Percentiles rank a stretch among this genome's conserved stretches.
Evolutionary conservation across 2,329 filamentous ascomycete species (phyloP).

Genomic region (Aspergillus luchuensis): DNA sequence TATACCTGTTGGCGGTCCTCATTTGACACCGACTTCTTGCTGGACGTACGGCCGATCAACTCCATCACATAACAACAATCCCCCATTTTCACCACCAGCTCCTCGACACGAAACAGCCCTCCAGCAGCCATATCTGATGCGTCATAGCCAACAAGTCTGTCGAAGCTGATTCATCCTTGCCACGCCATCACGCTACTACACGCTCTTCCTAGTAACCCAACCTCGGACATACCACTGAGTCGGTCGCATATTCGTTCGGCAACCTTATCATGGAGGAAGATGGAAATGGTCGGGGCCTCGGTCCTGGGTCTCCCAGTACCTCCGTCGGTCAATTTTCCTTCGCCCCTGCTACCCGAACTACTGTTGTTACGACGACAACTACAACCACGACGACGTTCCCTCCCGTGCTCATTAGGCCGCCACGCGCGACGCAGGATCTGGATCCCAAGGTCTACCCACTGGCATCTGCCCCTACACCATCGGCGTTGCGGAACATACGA

Average conservation of each 20-base stretch:
- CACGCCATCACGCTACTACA: slow-evolving; percentile 22
- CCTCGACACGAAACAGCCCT: neutral
- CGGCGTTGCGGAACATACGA: slow-evolving; percentile 73
- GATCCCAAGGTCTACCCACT: slow-evolving; percentile 90
- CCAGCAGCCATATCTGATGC: neutral
- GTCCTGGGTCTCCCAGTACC: slow-evolving; percentile 30
- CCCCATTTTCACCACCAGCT: slow-evolving; percentile 4
- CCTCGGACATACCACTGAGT: slow-evolving; percentile 7
- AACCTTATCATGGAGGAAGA: slow-evolving; percentile 34
- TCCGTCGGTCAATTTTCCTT: slow-evolving; percentile 63
- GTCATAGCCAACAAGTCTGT: slow-evolving; percentile 11
- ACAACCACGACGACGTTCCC: slow-evolving; percentile 82
- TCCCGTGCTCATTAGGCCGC: slow-evolving; percentile 75
- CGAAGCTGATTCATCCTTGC: slow-evolving; percentile 14
- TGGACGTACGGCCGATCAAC: slow-evolving; percentile 12
- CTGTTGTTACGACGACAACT: slow-evolving; percentile 83
- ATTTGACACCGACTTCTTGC: slow-evolving; percentile 20
- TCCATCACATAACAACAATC: slow-evolving; percentile 7
- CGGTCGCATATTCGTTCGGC: neutral
- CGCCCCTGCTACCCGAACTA: slow-evolving; percentile 65
- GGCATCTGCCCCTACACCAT: slow-evolving; percentile 78
- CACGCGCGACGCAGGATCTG: slow-evolving; percentile 68
- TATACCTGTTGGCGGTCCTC: slow-evolving; percentile 26
- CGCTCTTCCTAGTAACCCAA: slow-evolving; percentile 11
- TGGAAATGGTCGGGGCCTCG: slow-evolving; percentile 23